These are phyloP conservation scores for Hypoxylon sp. DNA, from an alignment of 2,329 filamentous ascomycete genomes.

Conservation along the genomic window DNA sequence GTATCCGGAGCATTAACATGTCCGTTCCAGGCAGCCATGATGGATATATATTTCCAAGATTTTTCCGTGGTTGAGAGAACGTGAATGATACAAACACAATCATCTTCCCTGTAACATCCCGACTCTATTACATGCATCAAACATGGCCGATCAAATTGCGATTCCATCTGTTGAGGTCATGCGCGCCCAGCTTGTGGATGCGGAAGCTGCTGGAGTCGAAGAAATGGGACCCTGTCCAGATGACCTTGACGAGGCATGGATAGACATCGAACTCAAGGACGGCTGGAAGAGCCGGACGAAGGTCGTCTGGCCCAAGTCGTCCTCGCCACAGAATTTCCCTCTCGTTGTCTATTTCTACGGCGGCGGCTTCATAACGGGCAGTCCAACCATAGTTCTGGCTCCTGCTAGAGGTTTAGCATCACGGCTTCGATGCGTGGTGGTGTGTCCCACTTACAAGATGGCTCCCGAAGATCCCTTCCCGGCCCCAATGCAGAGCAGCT, in stretches of 20 bases:
- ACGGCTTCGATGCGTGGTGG: conserved; percentile 1
- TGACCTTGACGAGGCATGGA: conserved; percentile 4
- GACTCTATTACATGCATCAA: background rate
- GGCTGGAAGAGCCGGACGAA: background rate
- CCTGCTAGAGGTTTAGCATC: conserved; percentile 3
- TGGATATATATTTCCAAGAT: no score
- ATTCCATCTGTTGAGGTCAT: background rate
- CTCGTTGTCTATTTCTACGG: conserved; percentile 7
- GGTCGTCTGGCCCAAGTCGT: conserved; percentile 1
- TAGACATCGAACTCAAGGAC: conserved; percentile 2
- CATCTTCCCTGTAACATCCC: background rate
- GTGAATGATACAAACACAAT: background rate
- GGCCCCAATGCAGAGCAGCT: background rate
- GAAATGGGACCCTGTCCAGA: background rate
- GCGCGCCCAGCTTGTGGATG: background rate
- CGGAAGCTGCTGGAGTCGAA: background rate
- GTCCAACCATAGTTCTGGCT: background rate
- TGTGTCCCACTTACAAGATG: background rate
- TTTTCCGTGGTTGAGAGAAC: no score
- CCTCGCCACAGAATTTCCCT: background rate
- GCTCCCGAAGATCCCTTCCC: conserved; percentile 3
- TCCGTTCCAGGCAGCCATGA: no score
- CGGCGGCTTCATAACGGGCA: background rate
- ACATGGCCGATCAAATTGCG: background rate
- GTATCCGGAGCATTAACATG: no score